These are phyloP conservation scores for Phtheirospermum japonicum DNA, from an alignment of 257 asterid species.

Conservation along the genomic window DNA sequence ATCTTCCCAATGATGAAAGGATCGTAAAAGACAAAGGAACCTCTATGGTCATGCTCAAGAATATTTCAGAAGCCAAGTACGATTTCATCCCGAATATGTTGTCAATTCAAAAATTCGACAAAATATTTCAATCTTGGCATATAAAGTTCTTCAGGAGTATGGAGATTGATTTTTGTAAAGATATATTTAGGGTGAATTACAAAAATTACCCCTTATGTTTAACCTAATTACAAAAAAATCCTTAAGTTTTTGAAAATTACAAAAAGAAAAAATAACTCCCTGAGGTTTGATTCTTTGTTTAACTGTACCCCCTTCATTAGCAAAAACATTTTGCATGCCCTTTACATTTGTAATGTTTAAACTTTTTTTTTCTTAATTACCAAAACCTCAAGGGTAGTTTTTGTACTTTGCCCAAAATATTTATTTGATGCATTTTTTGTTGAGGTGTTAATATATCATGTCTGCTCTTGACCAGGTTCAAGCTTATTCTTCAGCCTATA, in stretches of 20 bases:
- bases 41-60: conserved; percentile 98
- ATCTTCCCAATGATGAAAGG: conserved; percentile 95
- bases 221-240: neutral
- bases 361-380: too few species aligned
- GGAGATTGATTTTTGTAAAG: neutral
- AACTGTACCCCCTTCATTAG: too few species aligned
- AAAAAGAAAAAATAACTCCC: too few species aligned
- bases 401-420: neutral
- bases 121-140: conserved; percentile 14
- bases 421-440: neutral
- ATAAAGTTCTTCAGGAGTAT: conserved; percentile 7
- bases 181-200: too few species aligned
- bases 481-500: conserved; percentile 89
- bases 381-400: neutral
- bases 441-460: conserved; percentile 25
- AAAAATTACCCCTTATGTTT: too few species aligned
- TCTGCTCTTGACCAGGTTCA: conserved; percentile 58
- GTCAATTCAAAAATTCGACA: neutral
- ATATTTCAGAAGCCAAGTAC: conserved; percentile 96
- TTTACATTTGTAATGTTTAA: too few species aligned
- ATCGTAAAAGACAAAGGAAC: conserved; percentile 93
- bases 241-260: neutral
- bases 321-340: too few species aligned
- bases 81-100: conserved; percentile 11
- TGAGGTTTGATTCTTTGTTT: too few species aligned